Percentiles rank a stretch among this genome's conserved stretches.
Conservation (phyloP, 2,329 filamentous ascomycete species). For the Diaporthe batatas region DNA sequence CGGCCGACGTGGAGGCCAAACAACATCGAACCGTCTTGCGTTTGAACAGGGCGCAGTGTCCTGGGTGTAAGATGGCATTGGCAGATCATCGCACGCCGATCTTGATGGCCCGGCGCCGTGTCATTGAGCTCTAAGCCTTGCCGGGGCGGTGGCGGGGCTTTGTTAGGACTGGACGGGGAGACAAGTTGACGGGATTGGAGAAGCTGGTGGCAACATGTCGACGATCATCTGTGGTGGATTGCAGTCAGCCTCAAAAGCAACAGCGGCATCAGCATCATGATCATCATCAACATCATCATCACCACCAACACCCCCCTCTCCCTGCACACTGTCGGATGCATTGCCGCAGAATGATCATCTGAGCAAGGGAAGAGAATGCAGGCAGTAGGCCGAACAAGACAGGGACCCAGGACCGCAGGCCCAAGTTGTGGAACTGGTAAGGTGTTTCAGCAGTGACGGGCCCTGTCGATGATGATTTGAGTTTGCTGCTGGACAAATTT, state of each 20-base stretch:
- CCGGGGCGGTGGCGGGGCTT: constrained; percentile 1
- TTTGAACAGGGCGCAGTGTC: constrained; percentile 5
- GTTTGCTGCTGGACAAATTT: constrained; percentile 20
- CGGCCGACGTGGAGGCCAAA: background rate
- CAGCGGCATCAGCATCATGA: too few species aligned
- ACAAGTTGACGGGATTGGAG: too few species aligned
- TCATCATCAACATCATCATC: background rate
- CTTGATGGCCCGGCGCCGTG: background rate
- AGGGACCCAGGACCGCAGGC: background rate
- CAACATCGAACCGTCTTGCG: background rate
- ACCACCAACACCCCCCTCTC: too few species aligned
- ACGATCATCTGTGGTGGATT: background rate
- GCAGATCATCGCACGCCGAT: background rate
- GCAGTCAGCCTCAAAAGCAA: background rate
- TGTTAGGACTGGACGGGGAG: background rate
- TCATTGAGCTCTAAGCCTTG: background rate
- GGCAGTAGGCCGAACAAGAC: background rate
- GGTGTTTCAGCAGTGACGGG: constrained; percentile 3
- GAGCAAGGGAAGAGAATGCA: background rate
- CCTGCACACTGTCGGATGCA: background rate
- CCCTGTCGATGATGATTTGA: constrained; percentile 17
- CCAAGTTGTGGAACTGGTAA: background rate
- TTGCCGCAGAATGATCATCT: background rate
- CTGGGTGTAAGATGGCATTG: background rate
- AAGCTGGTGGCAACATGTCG: background rate